These are phyloP conservation scores for Chlamydomonas sp. DNA, from an alignment of 139 green algal species.

Conservation along the genomic window DNA sequence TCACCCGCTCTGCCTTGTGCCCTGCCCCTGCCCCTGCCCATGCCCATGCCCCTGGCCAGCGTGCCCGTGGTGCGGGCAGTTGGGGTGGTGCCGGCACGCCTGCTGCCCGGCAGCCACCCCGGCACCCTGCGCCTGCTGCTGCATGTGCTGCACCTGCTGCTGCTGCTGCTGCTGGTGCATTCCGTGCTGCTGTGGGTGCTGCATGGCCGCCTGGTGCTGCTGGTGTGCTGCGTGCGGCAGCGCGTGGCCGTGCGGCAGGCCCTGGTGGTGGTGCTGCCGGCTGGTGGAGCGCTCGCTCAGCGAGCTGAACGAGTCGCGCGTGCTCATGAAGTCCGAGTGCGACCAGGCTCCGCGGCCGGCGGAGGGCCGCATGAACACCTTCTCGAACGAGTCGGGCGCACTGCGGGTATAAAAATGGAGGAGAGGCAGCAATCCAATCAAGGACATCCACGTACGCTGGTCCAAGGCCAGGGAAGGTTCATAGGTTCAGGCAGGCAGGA, in stretches of 20 bases:
- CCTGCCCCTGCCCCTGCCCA: background rate
- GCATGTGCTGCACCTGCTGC: background rate
- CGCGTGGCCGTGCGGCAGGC: conserved; percentile 11
- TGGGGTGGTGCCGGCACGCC: conserved; percentile 26
- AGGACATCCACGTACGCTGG: too few relatives aligned
- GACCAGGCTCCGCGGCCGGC: conserved; percentile 43
- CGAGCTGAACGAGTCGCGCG: conserved; percentile 63
- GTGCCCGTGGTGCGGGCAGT: conserved; percentile 30
- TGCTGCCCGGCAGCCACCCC: background rate
- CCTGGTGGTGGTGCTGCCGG: background rate
- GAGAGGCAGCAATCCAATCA: too few relatives aligned
- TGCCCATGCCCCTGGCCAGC: too few relatives aligned
- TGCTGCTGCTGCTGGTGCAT: conserved; percentile 35
- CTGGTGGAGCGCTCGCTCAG: conserved; percentile 44
- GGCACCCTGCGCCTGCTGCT: background rate
- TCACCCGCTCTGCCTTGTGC: conserved; percentile 4
- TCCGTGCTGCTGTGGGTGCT: conserved; percentile 23
- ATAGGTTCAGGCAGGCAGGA: too few relatives aligned
- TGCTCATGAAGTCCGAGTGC: conserved; percentile 65
- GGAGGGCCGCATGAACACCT: conserved; percentile 44
- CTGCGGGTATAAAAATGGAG: conserved; percentile 2
- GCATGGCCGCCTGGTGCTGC: conserved; percentile 15
- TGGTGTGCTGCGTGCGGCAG: conserved; percentile 36
- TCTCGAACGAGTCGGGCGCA: conserved; percentile 41
- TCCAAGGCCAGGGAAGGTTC: too few relatives aligned